Evolutionary conservation across 192 early-diverging fungal species (phyloP), one percentile per base, ranked within the genome.

Genomic region (Podila epigama): DNA sequence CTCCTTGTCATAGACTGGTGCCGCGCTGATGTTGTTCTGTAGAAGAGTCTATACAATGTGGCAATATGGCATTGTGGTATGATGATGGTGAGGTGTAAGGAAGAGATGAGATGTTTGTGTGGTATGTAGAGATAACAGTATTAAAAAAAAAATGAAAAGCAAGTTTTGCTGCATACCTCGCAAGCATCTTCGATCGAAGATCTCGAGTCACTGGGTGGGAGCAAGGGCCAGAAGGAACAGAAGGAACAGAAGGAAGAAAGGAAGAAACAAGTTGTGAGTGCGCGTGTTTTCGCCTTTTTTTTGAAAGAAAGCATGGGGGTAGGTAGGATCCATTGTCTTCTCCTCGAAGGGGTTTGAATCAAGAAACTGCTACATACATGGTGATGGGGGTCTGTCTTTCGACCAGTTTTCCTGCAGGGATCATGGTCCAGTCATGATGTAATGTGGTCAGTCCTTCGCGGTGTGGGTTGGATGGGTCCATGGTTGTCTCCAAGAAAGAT

Each of bases 21-120:
- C 93, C 0, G 94, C 93, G 9, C 90, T 91, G 60, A 96, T 89
- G 40, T 85, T 85, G 63, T 94, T 81, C 61, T 88, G 68, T 32
- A 94, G 87, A 16, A 96, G 83, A 0, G 83, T 68, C 70, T 82
- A 33, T 51, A 32, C 18, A 34, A 58, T 8, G 36, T 32, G 34
- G 28, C n/a, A n/a, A n/a, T n/a, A n/a, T n/a, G n/a, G n/a, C n/a
- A n/a, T n/a, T n/a, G n/a, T n/a, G n/a, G n/a, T n/a, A n/a, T n/a
- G n/a, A n/a, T n/a, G n/a, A n/a, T n/a, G 34, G 16, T 58, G 28
- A 58, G 34, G 13, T 0, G 27, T 22, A n/a, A 78, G 27, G 42
- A 48, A 22, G 39, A 28, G 34, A 44, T 27, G 27, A 42, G 42
- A 62, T 11, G 60, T 29, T 48, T 2, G n/a, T 36, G 2, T n/a